These are phyloP conservation scores for Lotmaria passim DNA, from an alignment of 208 protist species.

Conservation along the genomic window DNA sequence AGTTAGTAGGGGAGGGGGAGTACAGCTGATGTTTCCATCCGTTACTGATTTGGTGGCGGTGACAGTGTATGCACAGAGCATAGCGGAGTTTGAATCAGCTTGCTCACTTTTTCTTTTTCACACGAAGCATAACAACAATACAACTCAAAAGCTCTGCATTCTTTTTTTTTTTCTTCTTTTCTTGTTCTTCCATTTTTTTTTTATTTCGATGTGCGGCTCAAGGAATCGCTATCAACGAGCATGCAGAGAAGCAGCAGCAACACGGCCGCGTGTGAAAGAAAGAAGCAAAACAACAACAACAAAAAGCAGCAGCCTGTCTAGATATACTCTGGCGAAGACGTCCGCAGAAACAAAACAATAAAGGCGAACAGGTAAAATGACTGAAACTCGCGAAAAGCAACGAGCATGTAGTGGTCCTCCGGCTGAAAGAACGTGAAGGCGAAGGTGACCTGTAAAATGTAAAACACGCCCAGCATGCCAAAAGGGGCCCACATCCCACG, in stretches of 20 bases:
- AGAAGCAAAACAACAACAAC: background rate
- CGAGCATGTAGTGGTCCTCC: slow-evolving; percentile 69
- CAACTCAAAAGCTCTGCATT: background rate
- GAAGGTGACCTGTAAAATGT: slow-evolving; percentile 42
- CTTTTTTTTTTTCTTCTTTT: background rate
- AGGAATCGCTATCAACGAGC: too few species aligned
- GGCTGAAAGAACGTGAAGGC: slow-evolving; percentile 46
- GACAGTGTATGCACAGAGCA: too few species aligned
- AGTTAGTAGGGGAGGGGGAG: too few species aligned
- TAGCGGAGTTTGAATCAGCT: too few species aligned
- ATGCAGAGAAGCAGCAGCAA: too few species aligned
- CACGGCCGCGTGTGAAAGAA: too few species aligned
- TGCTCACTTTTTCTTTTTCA: too few species aligned
- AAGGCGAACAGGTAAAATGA: slow-evolving; percentile 50
- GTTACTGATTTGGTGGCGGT: too few species aligned
- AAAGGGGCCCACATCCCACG: slow-evolving; percentile 56
- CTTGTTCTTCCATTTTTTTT: too few species aligned
- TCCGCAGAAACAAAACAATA: slow-evolving; percentile 63
- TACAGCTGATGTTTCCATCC: too few species aligned
- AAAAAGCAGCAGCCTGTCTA: slow-evolving; percentile 2
- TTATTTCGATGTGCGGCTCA: too few species aligned
- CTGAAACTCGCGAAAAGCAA: slow-evolving; percentile 50
- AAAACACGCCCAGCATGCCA: slow-evolving; percentile 44
- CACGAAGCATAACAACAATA: too few species aligned
- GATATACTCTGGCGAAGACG: slow-evolving; percentile 16